Conservation (phyloP, 2,329 filamentous ascomycete species). For the Xylaria sp. region DNA sequence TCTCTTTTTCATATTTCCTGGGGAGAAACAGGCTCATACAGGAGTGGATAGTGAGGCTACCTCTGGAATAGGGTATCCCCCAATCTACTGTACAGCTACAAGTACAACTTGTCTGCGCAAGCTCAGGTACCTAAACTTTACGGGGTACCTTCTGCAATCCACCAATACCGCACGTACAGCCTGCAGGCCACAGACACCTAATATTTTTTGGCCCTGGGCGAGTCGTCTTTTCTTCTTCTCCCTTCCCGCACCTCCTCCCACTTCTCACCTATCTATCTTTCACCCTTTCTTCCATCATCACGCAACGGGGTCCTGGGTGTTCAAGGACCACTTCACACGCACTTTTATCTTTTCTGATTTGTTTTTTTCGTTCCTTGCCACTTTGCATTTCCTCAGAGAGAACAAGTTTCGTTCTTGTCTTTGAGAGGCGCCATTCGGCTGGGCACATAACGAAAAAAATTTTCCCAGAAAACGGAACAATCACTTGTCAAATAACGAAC, state of each 20-base stretch:
- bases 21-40: background rate
- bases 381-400: conserved; percentile 45
- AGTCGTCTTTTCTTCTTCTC: conserved; percentile 32
- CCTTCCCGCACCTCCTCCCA: conserved; percentile 31
- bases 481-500: conserved; percentile 29
- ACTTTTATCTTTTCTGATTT: conserved; percentile 38
- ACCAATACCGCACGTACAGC: conserved; percentile 33
- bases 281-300: conserved; percentile 32
- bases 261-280: conserved; percentile 24
- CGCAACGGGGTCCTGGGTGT: conserved; percentile 36
- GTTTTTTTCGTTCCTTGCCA: conserved; percentile 38
- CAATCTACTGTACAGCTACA: background rate
- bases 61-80: conserved; percentile 12
- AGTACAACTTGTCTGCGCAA: background rate
- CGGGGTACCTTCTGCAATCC: conserved; percentile 21
- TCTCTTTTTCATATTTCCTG: conserved; percentile 2
- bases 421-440: conserved; percentile 46
- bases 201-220: conserved; percentile 39
- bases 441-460: conserved; percentile 44
- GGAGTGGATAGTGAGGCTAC: conserved; percentile 25
- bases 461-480: conserved; percentile 35
- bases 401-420: conserved; percentile 46
- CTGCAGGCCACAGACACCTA: conserved; percentile 40
- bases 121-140: conserved; percentile 17
- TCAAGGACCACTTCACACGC: conserved; percentile 35